Evolutionary conservation across 768 basidiomycete genomes (phyloP), one percentile per base, ranked within the genome.

Genomic region (Mycena indigotica): DNA sequence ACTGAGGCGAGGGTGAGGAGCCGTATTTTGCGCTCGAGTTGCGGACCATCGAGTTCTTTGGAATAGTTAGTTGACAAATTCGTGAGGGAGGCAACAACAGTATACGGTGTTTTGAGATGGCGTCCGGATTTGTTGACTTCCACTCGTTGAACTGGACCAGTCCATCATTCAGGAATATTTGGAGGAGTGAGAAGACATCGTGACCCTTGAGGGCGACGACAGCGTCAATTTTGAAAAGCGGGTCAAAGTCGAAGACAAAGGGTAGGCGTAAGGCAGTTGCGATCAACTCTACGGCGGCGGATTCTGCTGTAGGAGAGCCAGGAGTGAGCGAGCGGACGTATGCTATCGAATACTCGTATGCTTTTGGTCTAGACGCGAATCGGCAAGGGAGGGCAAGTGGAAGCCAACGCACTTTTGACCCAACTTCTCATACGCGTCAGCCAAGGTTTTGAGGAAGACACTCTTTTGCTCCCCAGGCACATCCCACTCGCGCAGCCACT

Each of bases 401-500:
- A 59, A 54, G 17, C 1, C 50, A 28, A 78, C 88, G 62, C 67
- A 92, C 92, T 67, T 69, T 70, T 87, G 77, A 4, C 78, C 84
- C 4, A 81, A 73, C 64, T 82, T 79, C n/a, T 75, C 68, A 61
- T 83, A 86, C 3, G 83, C 80, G 60, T 83, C 81, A 0, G 83
- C 83, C 53, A 93, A 77, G 3, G 71, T 76, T 64, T 88, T 86
- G 45, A 91, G 71, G 71, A 93, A 89, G 2, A 73, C 72, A 52
- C 82, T 78, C 66, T 88, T 89, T 57, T 88, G 83, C 52, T 84
- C 81, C 4, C 77, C 62, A 2, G 84, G 73, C 53, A 91, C 75
- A 17, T 80, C 79, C 91, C 91, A 93, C 64, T 92, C 89, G 16
- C 80, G 77, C 25, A 91, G 69, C 90, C 90, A 93, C 67, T 80